Base-by-base conservation (phyloP, 2,329 filamentous ascomycete genomes). In the Pyrenochaeta sp. region DNA sequence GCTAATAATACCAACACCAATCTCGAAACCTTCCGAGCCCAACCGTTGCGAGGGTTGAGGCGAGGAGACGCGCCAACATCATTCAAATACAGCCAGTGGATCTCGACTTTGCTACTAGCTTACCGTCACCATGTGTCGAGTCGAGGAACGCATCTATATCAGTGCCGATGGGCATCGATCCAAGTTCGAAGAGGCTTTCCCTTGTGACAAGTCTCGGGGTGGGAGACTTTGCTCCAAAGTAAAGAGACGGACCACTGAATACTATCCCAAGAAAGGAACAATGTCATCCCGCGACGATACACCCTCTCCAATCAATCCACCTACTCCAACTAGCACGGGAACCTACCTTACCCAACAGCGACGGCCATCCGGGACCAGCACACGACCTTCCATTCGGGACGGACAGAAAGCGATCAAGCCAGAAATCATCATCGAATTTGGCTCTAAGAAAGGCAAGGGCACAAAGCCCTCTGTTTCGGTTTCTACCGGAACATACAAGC, bases 121-220 rank as follows among this genome's bases (percentile, higher is more conserved):
- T 43, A 37, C 53, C 44, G 44, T 50, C 58, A 63, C 56, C 25
- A 77, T 77, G 74, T 77, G 74, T 53, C 64, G 69, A 39, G 58
- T 76, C 32, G 70, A 76, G 36, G 69, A 74, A 52, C 67, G 64
- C n/a, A 47, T 73, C 48, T 74, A 74, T 55, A 62, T 70, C 55
- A 37, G 54, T 24, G 15, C 61, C 25, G 69, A 74, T 50, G 74
- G 74, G 50, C 57, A 64, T 30, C 63, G 64, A 19, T 59, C 63
- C 22, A 66, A 43, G n/a, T 70, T 70, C 42, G 62, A 73, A 25
- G 69, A 72, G 12, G 40, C 61, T n/a, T 59, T 61, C 37, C 59
- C 51, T 7, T 77, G 74, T 50, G 65, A 71, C 30, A 70, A 65
- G 39, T 64, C 66, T 13, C 68, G 58, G 27, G 58, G 54, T 19